These are phyloP conservation scores for Solanum peruvianum DNA, from an alignment of 257 asterid genomes.

Conservation along the genomic window DNA sequence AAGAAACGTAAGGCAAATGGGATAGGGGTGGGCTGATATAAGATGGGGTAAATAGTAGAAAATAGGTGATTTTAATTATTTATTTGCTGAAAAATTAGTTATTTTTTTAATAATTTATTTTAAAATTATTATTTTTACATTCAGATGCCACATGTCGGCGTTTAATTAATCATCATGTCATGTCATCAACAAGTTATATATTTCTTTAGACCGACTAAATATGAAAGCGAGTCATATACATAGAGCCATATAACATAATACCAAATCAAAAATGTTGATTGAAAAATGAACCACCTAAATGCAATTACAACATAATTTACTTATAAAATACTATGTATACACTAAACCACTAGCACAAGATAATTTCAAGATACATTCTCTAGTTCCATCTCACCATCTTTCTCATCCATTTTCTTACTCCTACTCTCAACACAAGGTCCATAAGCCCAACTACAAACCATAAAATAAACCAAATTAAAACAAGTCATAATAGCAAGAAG, in stretches of 20 bases:
- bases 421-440: slow-evolving; percentile 30
- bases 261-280: background rate
- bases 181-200: too few species aligned
- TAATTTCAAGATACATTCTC: background rate
- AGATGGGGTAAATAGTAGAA: too few species aligned
- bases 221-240: background rate
- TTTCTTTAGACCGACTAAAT: too few species aligned
- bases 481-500: slow-evolving; percentile 31
- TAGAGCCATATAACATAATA: background rate
- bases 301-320: background rate
- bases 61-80: too few species aligned
- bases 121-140: too few species aligned
- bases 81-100: too few species aligned
- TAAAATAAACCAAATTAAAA: slow-evolving; percentile 28
- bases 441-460: slow-evolving; percentile 43
- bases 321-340: background rate
- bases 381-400: slow-evolving; percentile 1
- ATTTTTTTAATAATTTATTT: too few species aligned
- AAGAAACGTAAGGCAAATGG: too few species aligned
- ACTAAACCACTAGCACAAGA: background rate
- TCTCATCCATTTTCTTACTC: slow-evolving; percentile 3
- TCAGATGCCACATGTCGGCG: too few species aligned
- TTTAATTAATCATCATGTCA: too few species aligned
- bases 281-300: background rate
- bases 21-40: too few species aligned